Evolutionary conservation across 2,329 filamentous ascomycete species (phyloP), one percentile per base, ranked within the genome.

Genomic region (Fusarium sp.): DNA sequence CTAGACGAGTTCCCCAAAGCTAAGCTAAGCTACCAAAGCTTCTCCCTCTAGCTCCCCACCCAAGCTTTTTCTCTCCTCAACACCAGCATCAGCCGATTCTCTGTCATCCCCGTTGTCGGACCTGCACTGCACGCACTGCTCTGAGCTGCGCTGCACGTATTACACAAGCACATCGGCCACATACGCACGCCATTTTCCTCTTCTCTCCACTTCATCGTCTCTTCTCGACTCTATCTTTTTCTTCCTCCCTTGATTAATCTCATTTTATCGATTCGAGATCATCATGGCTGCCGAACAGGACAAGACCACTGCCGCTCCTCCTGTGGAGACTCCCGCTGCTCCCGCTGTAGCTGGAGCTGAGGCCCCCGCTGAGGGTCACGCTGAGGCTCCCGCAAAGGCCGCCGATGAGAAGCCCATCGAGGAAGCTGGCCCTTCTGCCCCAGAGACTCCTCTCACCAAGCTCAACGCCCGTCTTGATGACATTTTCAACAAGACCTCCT

Each of bases 381-480:
- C 63, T 14, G 56, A 65, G 10, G 66, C 62, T 56, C 66, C 72
- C 20, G 59, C 73, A 11, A 69, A 69, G 38, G 63, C 68, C 20
- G 68, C 64, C 17, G 68, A 73, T 58, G 76, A 72, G 59, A 66
- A 65, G 40, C 17, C 59, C 45, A 14, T 20, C 32, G 54, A 73
- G 35, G 52, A 11, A 12, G 68, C 71, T 38, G 52, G 52, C 33
- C 69, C 73, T 64, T 40, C 64, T 37, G 33, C 62, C 30, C 68
- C 76, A 6, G 72, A 82, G 70, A 82, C 81, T 15, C 77, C 86
- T 14, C 85, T 94, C 37, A 81, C 83, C 61, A 85, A 89, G 70
- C 87, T 95, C 72, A 89, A 90, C 70, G 85, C 86, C 11, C 86
- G 86, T 33, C 86, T 95, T 37, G 84, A 88, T 7, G 82, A 86